Conservation (phyloP, 345 rosid genomes). For the Cardamine occulta region DNA sequence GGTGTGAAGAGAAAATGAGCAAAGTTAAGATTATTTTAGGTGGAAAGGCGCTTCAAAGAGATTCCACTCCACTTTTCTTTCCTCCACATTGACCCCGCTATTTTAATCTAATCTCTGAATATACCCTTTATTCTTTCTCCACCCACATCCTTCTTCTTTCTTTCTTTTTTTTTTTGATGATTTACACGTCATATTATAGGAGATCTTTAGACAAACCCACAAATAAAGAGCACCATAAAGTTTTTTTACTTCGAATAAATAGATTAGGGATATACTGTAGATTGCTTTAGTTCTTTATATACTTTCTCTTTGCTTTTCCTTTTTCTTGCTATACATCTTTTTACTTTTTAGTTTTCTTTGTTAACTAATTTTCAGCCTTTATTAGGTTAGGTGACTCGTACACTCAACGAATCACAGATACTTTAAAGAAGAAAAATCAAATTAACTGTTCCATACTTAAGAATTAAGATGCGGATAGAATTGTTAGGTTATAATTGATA, state of each 20-base stretch:
- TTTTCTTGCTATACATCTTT: conserved; percentile 30
- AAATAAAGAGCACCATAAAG: conserved; percentile 35
- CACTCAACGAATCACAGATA: conserved; percentile 41
- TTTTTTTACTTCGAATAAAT: conserved; percentile 29
- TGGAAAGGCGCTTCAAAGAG: conserved; percentile 80
- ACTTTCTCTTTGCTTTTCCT: conserved; percentile 38
- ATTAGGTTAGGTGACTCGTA: conserved; percentile 33
- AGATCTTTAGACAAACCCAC: conserved; percentile 36
- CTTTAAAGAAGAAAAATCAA: not conserved
- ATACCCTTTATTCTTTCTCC: conserved; percentile 46
- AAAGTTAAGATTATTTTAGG: conserved; percentile 65
- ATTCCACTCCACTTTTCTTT: conserved; percentile 86
- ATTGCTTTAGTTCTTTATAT: conserved; percentile 28
- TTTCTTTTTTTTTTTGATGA: not conserved
- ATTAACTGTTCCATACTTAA: not conserved
- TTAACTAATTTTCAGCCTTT: conserved; percentile 22
- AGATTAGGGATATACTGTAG: conserved; percentile 43
- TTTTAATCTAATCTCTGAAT: conserved; percentile 28
- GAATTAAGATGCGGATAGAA: not conserved
- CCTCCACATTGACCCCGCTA: conserved; percentile 77
- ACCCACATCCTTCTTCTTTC: conserved; percentile 18
- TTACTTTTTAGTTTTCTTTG: not conserved
- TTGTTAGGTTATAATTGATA: not conserved
- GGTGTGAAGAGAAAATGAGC: conserved; percentile 99
- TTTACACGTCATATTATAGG: conserved; percentile 40